Evolutionary conservation across 163 green algal genomes (phyloP).

Genomic region (Chlamydomonas reinhardtii): DNA sequence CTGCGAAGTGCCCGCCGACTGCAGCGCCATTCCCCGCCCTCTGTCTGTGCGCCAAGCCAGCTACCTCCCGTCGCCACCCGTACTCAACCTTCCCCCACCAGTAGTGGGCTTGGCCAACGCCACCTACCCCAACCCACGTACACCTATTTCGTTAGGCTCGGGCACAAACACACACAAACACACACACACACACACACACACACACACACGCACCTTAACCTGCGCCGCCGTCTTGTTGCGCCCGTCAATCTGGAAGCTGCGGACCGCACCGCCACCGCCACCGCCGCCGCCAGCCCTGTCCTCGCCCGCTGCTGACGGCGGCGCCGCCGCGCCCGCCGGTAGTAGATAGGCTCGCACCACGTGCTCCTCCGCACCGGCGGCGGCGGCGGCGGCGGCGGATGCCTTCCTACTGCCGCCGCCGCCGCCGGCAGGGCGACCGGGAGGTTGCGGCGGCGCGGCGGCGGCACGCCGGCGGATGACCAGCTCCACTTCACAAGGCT

Average conservation of each 20-base stretch:
- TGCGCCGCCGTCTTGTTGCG: constrained; percentile 35
- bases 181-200: not conserved
- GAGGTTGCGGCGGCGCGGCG: no score
- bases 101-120: no score
- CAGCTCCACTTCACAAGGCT: constrained; percentile 59
- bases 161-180: no score
- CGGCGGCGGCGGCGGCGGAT: not conserved
- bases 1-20: no score
- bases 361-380: not conserved
- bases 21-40: no score
- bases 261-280: not conserved
- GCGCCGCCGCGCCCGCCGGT: constrained; percentile 4
- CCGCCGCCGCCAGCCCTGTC: no score
- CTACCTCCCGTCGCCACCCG: no score
- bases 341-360: constrained; percentile 43
- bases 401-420: not conserved
- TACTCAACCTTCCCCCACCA: no score
- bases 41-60: no score
- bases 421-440: not conserved
- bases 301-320: no score
- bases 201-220: constrained; percentile 51
- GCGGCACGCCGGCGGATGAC: not conserved
- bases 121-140: no score
- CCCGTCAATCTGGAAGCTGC: constrained; percentile 53
- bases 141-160: no score